These are phyloP conservation scores for Trichoderma aggressivum DNA, from an alignment of 2,329 filamentous ascomycete genomes.

Conservation along the genomic window DNA sequence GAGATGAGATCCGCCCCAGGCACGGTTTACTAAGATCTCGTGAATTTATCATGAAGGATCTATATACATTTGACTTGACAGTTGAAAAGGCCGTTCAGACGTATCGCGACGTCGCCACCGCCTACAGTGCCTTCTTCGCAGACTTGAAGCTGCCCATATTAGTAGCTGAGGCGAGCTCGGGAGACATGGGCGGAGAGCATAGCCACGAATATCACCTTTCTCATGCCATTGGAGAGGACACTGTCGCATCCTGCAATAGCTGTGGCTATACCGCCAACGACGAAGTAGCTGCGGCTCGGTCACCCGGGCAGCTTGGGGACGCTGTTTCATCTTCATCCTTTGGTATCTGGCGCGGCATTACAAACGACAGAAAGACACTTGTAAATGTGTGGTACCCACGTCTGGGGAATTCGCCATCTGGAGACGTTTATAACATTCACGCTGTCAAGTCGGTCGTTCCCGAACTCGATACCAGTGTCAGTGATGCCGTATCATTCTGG, in stretches of 20 bases:
- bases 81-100: constrained; percentile 69
- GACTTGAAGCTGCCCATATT: constrained; percentile 81
- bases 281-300: constrained; percentile 63
- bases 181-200: constrained; percentile 89
- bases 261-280: constrained; percentile 84
- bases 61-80: constrained; percentile 87
- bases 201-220: constrained; percentile 95
- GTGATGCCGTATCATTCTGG: constrained; percentile 56
- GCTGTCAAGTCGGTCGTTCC: constrained; percentile 65
- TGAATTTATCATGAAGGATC: constrained; percentile 97
- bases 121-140: constrained; percentile 74
- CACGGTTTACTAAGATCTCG: constrained; percentile 83
- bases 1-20: constrained; percentile 84
- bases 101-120: constrained; percentile 68
- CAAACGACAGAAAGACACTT: constrained; percentile 63
- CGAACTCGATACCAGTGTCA: constrained; percentile 68
- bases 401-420: constrained; percentile 24
- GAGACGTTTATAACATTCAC: constrained; percentile 45
- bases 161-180: constrained; percentile 85
- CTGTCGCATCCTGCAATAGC: constrained; percentile 67
- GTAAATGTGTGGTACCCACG: constrained; percentile 67
- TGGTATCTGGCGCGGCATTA: constrained; percentile 60
- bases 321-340: constrained; percentile 22
- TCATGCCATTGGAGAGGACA: constrained; percentile 78
- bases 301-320: not conserved